These are phyloP conservation scores for Macrophomina phaseolina DNA, from an alignment of 2,329 filamentous ascomycete genomes.

Conservation along the genomic window DNA sequence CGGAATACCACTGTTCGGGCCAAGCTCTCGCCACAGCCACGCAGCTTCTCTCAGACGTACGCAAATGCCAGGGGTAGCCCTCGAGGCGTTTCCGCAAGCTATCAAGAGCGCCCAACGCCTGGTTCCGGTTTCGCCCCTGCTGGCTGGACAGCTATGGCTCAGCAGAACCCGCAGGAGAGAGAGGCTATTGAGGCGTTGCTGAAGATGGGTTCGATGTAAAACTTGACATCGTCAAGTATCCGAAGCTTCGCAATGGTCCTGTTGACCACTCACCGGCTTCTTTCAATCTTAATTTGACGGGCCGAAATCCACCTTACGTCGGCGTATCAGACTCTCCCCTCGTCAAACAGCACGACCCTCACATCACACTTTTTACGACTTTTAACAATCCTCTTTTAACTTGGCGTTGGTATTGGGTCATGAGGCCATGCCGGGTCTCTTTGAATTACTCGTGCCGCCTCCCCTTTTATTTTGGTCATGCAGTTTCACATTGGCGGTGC, in stretches of 20 bases:
- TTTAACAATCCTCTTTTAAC: background rate
- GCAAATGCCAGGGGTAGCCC: background rate
- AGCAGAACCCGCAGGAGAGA: conserved; percentile 71
- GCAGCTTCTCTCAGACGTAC: conserved; percentile 5
- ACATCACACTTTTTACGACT: background rate
- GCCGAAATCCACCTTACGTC: background rate
- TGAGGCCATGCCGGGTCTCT: background rate
- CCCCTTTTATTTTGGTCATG: conserved; percentile 20
- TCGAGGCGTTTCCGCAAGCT: conserved; percentile 8
- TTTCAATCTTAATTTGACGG: background rate
- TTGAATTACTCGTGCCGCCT: background rate
- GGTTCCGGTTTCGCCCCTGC: background rate
- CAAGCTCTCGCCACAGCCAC: conserved; percentile 2
- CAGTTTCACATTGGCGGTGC: background rate
- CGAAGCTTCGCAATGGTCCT: background rate
- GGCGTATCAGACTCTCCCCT: background rate
- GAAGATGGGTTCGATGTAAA: conserved; percentile 72
- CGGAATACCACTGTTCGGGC: conserved; percentile 5
- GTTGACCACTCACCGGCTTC: background rate
- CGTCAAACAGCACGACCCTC: background rate
- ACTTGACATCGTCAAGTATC: background rate
- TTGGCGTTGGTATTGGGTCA: conserved; percentile 23
- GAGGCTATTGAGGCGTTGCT: conserved; percentile 83
- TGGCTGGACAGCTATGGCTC: conserved; percentile 27
- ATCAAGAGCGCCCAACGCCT: conserved; percentile 10